Evolutionary conservation across 2,329 filamentous ascomycete genomes (phyloP).

Genomic region (Fonsecaea pedrosoi): DNA sequence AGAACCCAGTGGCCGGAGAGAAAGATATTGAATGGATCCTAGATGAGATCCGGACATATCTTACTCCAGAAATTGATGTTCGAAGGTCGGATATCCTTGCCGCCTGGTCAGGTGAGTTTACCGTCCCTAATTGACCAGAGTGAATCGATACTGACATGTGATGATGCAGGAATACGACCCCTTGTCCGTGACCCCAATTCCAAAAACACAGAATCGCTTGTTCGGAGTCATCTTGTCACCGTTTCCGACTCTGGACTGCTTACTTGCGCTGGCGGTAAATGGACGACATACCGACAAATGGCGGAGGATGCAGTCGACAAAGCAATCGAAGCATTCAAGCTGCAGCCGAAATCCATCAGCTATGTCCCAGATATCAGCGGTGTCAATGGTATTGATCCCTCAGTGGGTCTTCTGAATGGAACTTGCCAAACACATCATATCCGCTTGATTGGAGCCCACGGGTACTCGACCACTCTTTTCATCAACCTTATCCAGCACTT

Average conservation of each 20-base stretch:
- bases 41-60: conserved; percentile 79
- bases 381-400: conserved; percentile 39
- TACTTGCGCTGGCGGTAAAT: conserved; percentile 87
- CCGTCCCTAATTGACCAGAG: not conserved
- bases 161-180: conserved; percentile 69
- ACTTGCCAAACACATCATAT: conserved; percentile 83
- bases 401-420: conserved; percentile 58
- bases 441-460: conserved; percentile 81
- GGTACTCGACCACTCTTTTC: conserved; percentile 87
- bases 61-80: conserved; percentile 83
- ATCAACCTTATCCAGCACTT: conserved; percentile 96
- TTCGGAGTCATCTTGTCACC: conserved; percentile 83
- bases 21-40: conserved; percentile 89
- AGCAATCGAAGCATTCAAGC: conserved; percentile 38
- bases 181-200: conserved; percentile 86
- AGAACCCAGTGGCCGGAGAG: conserved; percentile 78
- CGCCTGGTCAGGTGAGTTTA: conserved; percentile 71
- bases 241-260: conserved; percentile 79
- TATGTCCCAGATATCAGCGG: conserved; percentile 38
- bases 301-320: conserved; percentile 87
- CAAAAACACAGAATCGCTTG: conserved; percentile 82
- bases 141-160: not conserved
- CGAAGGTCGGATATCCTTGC: conserved; percentile 83
- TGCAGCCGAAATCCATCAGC: conserved; percentile 33
- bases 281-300: conserved; percentile 94